Evolutionary conservation across 495 filamentous ascomycete species (phyloP).

Genomic region (Aspergillus biplanus): DNA sequence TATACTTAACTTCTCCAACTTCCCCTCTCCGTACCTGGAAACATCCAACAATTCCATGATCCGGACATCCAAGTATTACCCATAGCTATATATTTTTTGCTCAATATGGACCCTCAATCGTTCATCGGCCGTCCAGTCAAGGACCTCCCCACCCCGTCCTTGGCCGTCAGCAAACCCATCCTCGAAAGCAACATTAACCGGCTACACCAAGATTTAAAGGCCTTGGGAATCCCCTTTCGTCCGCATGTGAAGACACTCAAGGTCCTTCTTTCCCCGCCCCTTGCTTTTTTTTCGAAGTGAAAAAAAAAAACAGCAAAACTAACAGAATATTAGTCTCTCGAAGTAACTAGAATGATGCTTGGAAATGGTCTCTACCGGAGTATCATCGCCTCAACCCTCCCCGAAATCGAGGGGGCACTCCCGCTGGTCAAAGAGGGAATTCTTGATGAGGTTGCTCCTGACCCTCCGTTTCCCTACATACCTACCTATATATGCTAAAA

Average conservation of each 20-base stretch:
- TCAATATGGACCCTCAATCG: constrained; percentile 27
- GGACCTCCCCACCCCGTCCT: constrained; percentile 37
- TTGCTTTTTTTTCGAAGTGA: no score
- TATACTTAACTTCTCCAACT: not conserved
- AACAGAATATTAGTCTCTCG: constrained; percentile 25
- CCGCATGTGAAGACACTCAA: constrained; percentile 45
- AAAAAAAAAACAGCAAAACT: constrained; percentile 9
- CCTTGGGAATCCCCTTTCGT: constrained; percentile 35
- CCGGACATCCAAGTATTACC: not conserved
- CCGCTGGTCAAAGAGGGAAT: constrained; percentile 37
- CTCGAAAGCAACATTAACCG: constrained; percentile 34
- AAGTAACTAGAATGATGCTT: constrained; percentile 41
- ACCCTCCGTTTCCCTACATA: not conserved
- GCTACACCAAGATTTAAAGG: constrained; percentile 37
- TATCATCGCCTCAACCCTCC: constrained; percentile 39
- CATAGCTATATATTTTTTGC: constrained; percentile 31
- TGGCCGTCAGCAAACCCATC: constrained; percentile 37
- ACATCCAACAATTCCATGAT: not conserved
- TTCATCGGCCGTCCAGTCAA: constrained; percentile 33
- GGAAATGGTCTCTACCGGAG: constrained; percentile 33
- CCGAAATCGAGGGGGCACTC: constrained; percentile 35
- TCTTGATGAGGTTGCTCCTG: constrained; percentile 36
- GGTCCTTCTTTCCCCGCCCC: constrained; percentile 18
- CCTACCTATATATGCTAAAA: not conserved
- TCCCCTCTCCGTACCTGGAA: not conserved